Base-by-base conservation (phyloP, 2,329 filamentous ascomycete genomes). In the Parastagonospora avenae region DNA sequence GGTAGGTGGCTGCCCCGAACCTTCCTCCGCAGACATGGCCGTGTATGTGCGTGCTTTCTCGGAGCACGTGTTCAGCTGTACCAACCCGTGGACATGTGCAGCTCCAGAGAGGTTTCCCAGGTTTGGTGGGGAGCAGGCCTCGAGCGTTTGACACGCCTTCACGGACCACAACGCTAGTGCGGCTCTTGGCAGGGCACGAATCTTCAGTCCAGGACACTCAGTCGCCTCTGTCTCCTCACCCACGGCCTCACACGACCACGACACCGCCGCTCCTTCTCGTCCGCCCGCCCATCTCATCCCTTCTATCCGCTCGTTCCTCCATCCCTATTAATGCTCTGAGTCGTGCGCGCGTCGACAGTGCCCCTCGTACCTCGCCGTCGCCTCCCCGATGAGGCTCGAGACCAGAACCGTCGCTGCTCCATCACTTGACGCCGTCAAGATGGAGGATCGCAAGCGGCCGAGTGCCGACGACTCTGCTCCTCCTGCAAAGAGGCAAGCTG, bases 371-470 rank as follows among this genome's bases (percentile, higher is more conserved):
- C 52, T 33, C 29, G 50, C 71, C 75, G 68, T 75, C 74, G 77
- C 76, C 78, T 67, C 70, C 83, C 89, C 91, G 84, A 95, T 95
- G 91, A 85, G 90, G 84, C 86, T 90, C 80, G 88, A 90, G 79
- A 83, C 85, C 66, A 82, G 83, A 74, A 84, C 86, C 77, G 82
- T 87, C 77, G 83, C 87, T 82, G 85, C 86, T 84, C 85, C 89
- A 82, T 88, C 91, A 80, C 77, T 83, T 76, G 87, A 87, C 83
- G 83, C 90, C 79, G 82, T 86, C 81, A 96, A 94, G 85, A 99
- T 97, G 93, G 94, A 99, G 84, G 94, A 97, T 82, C 91, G 94
- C 85, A 99, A 99, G 85, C 87, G 94, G 85, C 89, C 92, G 72
- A 90, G 92, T 72, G 84, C 89, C 77, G 89, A 94, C 75, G 91